Conservation (phyloP, 352 stramenopile genomes). For the Phytopythium litorale region DNA sequence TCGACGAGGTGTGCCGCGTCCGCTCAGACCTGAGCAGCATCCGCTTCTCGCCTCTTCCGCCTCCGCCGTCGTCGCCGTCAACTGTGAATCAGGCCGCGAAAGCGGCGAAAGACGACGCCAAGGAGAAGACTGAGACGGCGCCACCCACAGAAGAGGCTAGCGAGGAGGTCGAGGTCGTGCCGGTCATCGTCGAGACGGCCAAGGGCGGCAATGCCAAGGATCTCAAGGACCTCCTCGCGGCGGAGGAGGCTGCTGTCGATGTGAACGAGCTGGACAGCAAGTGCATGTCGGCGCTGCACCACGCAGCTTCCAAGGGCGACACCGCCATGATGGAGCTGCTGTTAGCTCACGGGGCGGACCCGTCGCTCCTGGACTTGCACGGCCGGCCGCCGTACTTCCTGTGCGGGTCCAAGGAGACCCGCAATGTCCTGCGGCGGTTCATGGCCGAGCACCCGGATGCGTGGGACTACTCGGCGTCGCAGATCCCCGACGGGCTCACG, state of each 20-base stretch:
- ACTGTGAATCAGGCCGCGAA: background rate
- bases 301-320: slow-evolving; percentile 50
- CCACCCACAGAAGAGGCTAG: slow-evolving; percentile 1
- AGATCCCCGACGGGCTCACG: slow-evolving; percentile 74
- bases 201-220: slow-evolving; percentile 25
- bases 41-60: slow-evolving; percentile 49
- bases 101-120: slow-evolving; percentile 7
- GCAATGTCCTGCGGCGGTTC: slow-evolving; percentile 90
- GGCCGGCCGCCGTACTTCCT: slow-evolving; percentile 88
- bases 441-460: slow-evolving; percentile 76
- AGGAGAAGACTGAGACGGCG: slow-evolving; percentile 6
- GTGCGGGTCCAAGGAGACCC: slow-evolving; percentile 80
- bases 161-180: slow-evolving; percentile 17
- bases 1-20: slow-evolving; percentile 81
- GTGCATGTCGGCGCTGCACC: slow-evolving; percentile 78
- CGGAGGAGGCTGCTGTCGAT: slow-evolving; percentile 17
- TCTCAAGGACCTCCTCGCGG: slow-evolving; percentile 39
- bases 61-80: slow-evolving; percentile 11
- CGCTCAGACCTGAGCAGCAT: slow-evolving; percentile 66
- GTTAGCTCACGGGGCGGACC: slow-evolving; percentile 81
- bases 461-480: slow-evolving; percentile 68
- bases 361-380: slow-evolving; percentile 75
- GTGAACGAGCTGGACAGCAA: slow-evolving; percentile 56
- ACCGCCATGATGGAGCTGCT: slow-evolving; percentile 60
- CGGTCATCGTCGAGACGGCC: slow-evolving; percentile 40